Base-by-base conservation (phyloP, 1,139 yeast genomes). In the Hyphopichia fennica region DNA sequence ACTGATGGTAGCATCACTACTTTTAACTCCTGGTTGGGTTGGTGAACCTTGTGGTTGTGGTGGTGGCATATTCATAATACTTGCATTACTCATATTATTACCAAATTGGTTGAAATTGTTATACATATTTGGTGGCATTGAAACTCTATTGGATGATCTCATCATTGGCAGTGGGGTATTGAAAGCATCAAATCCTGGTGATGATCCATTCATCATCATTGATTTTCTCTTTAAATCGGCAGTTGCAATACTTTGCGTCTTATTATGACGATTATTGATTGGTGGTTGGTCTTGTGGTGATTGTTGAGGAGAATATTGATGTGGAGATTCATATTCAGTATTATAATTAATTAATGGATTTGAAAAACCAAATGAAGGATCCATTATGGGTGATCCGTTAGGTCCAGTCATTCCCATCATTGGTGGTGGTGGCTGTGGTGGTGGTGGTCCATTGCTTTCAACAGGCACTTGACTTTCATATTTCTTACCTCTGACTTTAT, bases 1-100 rank as follows among this genome's bases (percentile, higher is more conserved):
- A 42, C 53, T 57, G 35, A 69, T 61, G 28, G 54, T 54, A 2
- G 57, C 48, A 45, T 63, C 69, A 3, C 42, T 43, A 9, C 53
- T 41, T 41, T 46, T 45, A 46, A 38, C 36, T 8, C 40, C 35
- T 43, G 38, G n/a, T 11, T 11, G 29, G 10, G 14, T 35, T 25
- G 28, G 28, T 34, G 36, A 37, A 13, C 31, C 38, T 34, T 28
- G 42, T 16, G 32, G 29, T 4, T 37, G 37, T 16, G 38, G 41
- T 39, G 41, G 40, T 18, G 43, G 41, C 45, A 45, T 35, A 17
- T 37, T 11, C 35, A 33, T 19, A 4, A 33, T n/a, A 18, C 34
- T 31, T 13, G 20, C 17, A 33, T 20, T 33, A 19, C 35, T 17
- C 34, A 31, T 33, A 33, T n/a, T 7, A 7, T 6, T 13, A 33